Percentiles rank a stretch among this genome's conserved stretches.
Evolutionary conservation across 306 rosid genomes (phyloP).

Genomic region (Corylus avellana): DNA sequence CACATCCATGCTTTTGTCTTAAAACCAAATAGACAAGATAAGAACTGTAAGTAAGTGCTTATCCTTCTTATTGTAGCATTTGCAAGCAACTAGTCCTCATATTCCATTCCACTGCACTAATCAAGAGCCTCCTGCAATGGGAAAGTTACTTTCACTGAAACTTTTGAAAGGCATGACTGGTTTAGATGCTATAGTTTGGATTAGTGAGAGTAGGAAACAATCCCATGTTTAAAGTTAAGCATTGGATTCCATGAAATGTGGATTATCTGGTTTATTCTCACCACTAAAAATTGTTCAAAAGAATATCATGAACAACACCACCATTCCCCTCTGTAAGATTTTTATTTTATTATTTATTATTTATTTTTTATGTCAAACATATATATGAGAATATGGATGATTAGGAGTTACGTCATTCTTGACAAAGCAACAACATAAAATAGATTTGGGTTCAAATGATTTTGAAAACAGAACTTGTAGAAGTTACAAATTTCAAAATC

Average conservation of each 20-base stretch:
- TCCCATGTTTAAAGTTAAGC: slow-evolving; percentile 26
- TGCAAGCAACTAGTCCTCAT: slow-evolving; percentile 19
- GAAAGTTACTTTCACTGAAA: slow-evolving; percentile 2
- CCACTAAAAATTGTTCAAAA: slow-evolving; percentile 27
- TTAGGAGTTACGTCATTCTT: not conserved
- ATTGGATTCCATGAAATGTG: slow-evolving; percentile 43
- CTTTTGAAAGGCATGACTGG: slow-evolving; percentile 10
- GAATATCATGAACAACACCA: not conserved
- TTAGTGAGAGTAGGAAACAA: slow-evolving; percentile 20
- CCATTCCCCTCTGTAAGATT: slow-evolving; percentile 1
- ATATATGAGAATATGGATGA: not conserved
- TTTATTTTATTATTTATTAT: not conserved
- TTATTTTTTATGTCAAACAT: not conserved
- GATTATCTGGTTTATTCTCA: slow-evolving; percentile 32
- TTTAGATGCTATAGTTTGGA: slow-evolving; percentile 35
- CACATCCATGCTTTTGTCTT: slow-evolving; percentile 27
- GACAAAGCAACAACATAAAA: not conserved
- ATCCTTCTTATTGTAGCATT: slow-evolving; percentile 29
- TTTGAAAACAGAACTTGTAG: too few relatives aligned
- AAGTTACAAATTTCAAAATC: not conserved
- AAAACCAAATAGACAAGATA: slow-evolving; percentile 29
- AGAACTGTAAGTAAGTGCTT: slow-evolving; percentile 23
- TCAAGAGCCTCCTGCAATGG: too few relatives aligned
- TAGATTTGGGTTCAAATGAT: not conserved
- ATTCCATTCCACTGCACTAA: slow-evolving; percentile 32